phyloP scores from a whole-genome alignment of 495 filamentous ascomycete genomes.

The Daldinia vernicosa region DNA sequence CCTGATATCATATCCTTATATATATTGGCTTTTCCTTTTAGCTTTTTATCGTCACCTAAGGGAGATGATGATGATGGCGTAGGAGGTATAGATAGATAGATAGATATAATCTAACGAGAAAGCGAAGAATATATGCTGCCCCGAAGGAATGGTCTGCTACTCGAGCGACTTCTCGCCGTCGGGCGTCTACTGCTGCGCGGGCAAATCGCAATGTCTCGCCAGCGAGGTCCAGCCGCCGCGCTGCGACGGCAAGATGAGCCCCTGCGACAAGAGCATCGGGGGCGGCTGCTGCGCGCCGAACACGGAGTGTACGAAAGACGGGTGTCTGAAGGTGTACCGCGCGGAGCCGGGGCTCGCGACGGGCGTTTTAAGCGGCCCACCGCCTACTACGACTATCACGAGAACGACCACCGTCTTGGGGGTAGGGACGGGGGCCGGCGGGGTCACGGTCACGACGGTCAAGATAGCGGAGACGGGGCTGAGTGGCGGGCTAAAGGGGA shows the following conservation, averaged over 20 bases:
- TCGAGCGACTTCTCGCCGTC: conserved; percentile 28
- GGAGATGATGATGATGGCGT: no score
- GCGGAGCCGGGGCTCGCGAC: conserved; percentile 32
- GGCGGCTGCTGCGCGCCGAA: conserved; percentile 35
- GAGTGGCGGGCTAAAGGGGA: conserved; percentile 11
- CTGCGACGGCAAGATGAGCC: conserved; percentile 9
- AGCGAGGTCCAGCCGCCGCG: conserved; percentile 16
- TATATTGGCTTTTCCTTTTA: neutral
- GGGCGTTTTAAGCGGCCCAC: conserved; percentile 5
- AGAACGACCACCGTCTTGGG: neutral
- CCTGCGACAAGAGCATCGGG: conserved; percentile 23
- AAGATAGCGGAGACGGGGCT: conserved; percentile 32
- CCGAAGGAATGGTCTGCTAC: conserved; percentile 27
- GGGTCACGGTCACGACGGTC: conserved; percentile 23
- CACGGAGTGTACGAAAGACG: conserved; percentile 24
- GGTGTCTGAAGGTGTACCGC: conserved; percentile 35
- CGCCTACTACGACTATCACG: neutral
- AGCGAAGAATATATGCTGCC: conserved; percentile 38
- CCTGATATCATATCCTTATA: neutral
- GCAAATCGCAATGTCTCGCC: conserved; percentile 7
- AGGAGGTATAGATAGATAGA: no score
- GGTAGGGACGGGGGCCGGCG: neutral
- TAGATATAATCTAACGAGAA: neutral
- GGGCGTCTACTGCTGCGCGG: conserved; percentile 34
- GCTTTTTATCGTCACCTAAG: neutral